Conservation (phyloP, 805 yeast genomes). For the Nakazawaea holstii region DNA sequence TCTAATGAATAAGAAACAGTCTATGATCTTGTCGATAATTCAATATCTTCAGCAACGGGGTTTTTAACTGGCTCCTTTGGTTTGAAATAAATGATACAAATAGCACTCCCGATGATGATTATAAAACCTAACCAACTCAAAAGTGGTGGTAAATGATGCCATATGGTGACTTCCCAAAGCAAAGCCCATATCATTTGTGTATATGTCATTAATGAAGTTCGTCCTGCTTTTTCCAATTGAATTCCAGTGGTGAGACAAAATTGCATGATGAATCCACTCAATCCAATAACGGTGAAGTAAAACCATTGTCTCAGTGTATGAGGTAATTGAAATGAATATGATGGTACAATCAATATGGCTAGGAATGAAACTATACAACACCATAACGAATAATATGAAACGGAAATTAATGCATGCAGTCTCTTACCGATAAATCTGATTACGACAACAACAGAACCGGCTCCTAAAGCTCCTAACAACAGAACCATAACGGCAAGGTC, state of each 20-base stretch:
- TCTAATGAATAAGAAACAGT: neutral
- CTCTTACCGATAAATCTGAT: slow-evolving; percentile 70
- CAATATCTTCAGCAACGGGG: neutral
- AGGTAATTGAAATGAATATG: slow-evolving; percentile 56
- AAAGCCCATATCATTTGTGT: slow-evolving; percentile 76
- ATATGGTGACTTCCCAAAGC: slow-evolving; percentile 65
- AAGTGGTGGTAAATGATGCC: slow-evolving; percentile 67
- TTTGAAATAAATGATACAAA: slow-evolving; percentile 50
- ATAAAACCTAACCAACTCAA: slow-evolving; percentile 66
- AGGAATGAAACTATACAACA: slow-evolving; percentile 49
- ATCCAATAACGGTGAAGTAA: slow-evolving; percentile 55
- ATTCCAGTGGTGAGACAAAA: slow-evolving; percentile 75
- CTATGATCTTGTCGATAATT: slow-evolving; percentile 2
- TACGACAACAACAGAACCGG: slow-evolving; percentile 62
- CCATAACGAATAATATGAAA: slow-evolving; percentile 65
- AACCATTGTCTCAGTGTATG: slow-evolving; percentile 60
- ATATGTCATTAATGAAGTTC: slow-evolving; percentile 71
- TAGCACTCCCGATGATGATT: slow-evolving; percentile 63
- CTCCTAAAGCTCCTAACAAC: slow-evolving; percentile 63
- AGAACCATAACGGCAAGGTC: slow-evolving; percentile 61
- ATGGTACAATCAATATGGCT: slow-evolving; percentile 52
- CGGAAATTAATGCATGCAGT: slow-evolving; percentile 79
- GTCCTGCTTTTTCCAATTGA: slow-evolving; percentile 74
- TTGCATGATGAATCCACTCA: slow-evolving; percentile 81
- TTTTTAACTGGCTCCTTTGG: slow-evolving; percentile 21